Conservation (phyloP, 352 stramenopile species). For the Pythium chondricola region DNA sequence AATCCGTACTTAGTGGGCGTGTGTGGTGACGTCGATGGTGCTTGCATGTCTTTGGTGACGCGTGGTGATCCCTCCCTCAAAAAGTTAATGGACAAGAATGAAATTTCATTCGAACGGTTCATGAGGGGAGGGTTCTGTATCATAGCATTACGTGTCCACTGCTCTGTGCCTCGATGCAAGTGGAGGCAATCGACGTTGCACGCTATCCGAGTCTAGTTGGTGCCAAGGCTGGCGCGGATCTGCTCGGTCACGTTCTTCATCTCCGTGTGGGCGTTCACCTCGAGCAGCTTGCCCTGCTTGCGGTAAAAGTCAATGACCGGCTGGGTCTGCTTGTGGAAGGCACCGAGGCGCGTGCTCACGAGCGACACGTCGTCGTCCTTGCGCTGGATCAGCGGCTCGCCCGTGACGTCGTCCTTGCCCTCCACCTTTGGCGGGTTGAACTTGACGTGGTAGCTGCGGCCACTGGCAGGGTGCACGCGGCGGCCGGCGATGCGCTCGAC, state of each 20-base stretch:
- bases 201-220: constrained; percentile 76
- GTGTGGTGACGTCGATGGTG: not conserved
- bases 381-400: constrained; percentile 95
- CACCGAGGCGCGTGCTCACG: constrained; percentile 87
- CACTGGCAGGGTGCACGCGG: constrained; percentile 93
- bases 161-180: too few relatives aligned
- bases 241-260: constrained; percentile 81
- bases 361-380: constrained; percentile 96
- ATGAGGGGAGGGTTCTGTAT: too few relatives aligned
- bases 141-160: too few relatives aligned
- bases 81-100: not conserved
- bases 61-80: not conserved
- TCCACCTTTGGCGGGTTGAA: constrained; percentile 93
- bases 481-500: constrained; percentile 96
- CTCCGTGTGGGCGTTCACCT: constrained; percentile 89
- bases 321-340: constrained; percentile 96
- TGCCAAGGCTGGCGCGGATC: constrained; percentile 68
- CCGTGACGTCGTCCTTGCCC: constrained; percentile 91
- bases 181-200: too few relatives aligned
- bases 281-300: constrained; percentile 75
- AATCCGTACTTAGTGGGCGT: not conserved
- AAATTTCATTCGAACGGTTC: not conserved
- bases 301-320: constrained; percentile 93
- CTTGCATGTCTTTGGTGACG: not conserved
- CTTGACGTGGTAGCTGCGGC: constrained; percentile 97